Percentiles rank a stretch among this genome's conserved stretches.
These are phyloP conservation scores for Phytopythium mirpurense DNA, from an alignment of 352 stramenopile species.

Conservation along the genomic window DNA sequence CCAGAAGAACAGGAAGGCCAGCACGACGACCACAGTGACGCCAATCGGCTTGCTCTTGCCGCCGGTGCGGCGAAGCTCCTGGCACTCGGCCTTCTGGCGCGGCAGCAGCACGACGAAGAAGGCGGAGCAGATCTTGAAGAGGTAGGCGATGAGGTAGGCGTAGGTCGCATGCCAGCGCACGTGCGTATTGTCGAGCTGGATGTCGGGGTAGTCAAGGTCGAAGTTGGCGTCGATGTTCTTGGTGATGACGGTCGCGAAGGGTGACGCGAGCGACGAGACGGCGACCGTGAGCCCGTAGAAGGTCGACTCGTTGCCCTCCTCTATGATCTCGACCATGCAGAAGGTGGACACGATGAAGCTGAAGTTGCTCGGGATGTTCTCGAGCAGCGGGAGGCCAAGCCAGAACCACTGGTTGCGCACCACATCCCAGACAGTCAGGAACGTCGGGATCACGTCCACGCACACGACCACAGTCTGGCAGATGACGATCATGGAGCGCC, in stretches of 20 bases:
- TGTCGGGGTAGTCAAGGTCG: slow-evolving; percentile 24
- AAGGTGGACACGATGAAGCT: slow-evolving; percentile 52
- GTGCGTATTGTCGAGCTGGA: slow-evolving; percentile 29
- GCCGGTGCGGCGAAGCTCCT: slow-evolving; percentile 32
- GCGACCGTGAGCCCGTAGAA: slow-evolving; percentile 57
- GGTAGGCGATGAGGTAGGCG: slow-evolving; percentile 32
- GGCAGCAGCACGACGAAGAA: slow-evolving; percentile 37
- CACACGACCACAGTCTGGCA: slow-evolving; percentile 29
- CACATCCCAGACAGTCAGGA: slow-evolving; percentile 42
- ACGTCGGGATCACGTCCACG: slow-evolving; percentile 32
- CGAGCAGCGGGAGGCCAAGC: slow-evolving; percentile 40
- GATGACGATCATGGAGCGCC: slow-evolving; percentile 31
- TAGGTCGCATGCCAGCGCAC: slow-evolving; percentile 31
- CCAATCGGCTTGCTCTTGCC: slow-evolving; percentile 31
- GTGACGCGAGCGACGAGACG: slow-evolving; percentile 34
- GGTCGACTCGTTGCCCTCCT: slow-evolving; percentile 43
- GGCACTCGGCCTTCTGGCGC: slow-evolving; percentile 37
- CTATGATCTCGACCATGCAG: slow-evolving; percentile 53
- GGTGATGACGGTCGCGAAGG: slow-evolving; percentile 43
- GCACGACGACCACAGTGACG: slow-evolving; percentile 24
- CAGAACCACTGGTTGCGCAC: slow-evolving; percentile 61
- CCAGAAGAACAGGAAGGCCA: slow-evolving; percentile 36
- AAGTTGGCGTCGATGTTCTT: slow-evolving; percentile 55
- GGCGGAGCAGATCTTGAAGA: slow-evolving; percentile 29
- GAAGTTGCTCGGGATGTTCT: slow-evolving; percentile 40